Evolutionary conservation across 345 rosid genomes (phyloP).

Genomic region (Gynandropsis gynandra): DNA sequence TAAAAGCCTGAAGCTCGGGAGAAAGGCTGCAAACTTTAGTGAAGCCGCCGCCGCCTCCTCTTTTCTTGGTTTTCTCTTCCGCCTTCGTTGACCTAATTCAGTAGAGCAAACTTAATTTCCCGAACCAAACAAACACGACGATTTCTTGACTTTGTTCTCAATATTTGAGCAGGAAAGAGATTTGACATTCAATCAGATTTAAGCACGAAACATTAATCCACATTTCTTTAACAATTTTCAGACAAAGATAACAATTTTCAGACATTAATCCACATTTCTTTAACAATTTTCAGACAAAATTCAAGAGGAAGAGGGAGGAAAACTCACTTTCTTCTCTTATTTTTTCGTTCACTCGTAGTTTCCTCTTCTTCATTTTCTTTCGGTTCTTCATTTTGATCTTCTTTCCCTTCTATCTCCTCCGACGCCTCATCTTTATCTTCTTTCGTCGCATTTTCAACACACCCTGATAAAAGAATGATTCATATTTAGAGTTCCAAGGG

Average conservation of each 20-base stretch:
- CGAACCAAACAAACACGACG: slow-evolving; percentile 1
- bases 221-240: no score
- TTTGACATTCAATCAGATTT: no score
- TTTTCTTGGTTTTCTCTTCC: slow-evolving; percentile 56
- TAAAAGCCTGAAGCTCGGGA: slow-evolving; percentile 61
- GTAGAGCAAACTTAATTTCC: slow-evolving; percentile 14
- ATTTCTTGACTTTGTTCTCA: not conserved
- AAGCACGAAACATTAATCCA: no score
- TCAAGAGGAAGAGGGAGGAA: slow-evolving; percentile 11
- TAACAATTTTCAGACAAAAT: not conserved
- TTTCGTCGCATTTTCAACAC: slow-evolving; percentile 19
- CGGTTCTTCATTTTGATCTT: slow-evolving; percentile 26
- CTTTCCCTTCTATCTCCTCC: slow-evolving; percentile 25
- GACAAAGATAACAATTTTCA: no score
- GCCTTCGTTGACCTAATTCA: slow-evolving; percentile 48
- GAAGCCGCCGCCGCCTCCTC: slow-evolving; percentile 83
- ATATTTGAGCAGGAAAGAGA: no score
- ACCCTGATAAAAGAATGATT: slow-evolving; percentile 17
- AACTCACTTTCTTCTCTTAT: slow-evolving; percentile 43
- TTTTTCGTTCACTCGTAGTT: slow-evolving; percentile 26
- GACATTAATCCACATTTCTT: no score
- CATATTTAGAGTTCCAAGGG: slow-evolving; percentile 4
- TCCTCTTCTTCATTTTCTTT: slow-evolving; percentile 27
- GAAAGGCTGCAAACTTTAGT: slow-evolving; percentile 75
- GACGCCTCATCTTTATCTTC: slow-evolving; percentile 20